Percentiles rank a stretch among this genome's conserved stretches.
Conservation (phyloP, 352 stramenopile genomes). For the Phytophthora colocasiae region DNA sequence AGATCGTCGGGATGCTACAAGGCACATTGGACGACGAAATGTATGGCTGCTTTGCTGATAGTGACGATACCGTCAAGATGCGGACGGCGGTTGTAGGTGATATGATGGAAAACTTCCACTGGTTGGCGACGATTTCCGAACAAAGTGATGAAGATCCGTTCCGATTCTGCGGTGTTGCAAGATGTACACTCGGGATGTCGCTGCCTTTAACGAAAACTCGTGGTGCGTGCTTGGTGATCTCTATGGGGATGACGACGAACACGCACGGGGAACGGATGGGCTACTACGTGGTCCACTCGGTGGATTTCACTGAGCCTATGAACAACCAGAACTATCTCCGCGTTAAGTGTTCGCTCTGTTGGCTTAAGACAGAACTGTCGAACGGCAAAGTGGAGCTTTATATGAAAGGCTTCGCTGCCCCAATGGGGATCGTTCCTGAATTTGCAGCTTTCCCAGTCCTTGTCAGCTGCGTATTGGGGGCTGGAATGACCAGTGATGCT, state of each 20-base stretch:
- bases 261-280: slow-evolving; percentile 54
- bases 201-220: slow-evolving; percentile 47
- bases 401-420: slow-evolving; percentile 46
- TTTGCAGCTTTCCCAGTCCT: slow-evolving; percentile 41
- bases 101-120: slow-evolving; percentile 45
- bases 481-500: slow-evolving; percentile 43
- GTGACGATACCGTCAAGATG: slow-evolving; percentile 45
- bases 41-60: slow-evolving; percentile 60
- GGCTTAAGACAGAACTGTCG: slow-evolving; percentile 44
- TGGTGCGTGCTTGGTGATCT: slow-evolving; percentile 48
- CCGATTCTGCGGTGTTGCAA: slow-evolving; percentile 57
- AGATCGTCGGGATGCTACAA: slow-evolving; percentile 48
- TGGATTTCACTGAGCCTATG: slow-evolving; percentile 51
- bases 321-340: slow-evolving; percentile 35
- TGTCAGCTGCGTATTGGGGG: slow-evolving; percentile 45
- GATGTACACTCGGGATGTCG: slow-evolving; percentile 43
- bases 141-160: slow-evolving; percentile 61
- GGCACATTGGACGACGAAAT: slow-evolving; percentile 54
- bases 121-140: slow-evolving; percentile 46
- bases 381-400: slow-evolving; percentile 52
- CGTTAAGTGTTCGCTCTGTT: slow-evolving; percentile 52
- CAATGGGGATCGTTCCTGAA: slow-evolving; percentile 36
- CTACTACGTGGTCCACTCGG: slow-evolving; percentile 58
- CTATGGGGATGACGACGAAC: slow-evolving; percentile 51
- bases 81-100: slow-evolving; percentile 38